These are phyloP conservation scores for Solanum lycopersicoides DNA, from an alignment of 257 asterid species.

Conservation along the genomic window DNA sequence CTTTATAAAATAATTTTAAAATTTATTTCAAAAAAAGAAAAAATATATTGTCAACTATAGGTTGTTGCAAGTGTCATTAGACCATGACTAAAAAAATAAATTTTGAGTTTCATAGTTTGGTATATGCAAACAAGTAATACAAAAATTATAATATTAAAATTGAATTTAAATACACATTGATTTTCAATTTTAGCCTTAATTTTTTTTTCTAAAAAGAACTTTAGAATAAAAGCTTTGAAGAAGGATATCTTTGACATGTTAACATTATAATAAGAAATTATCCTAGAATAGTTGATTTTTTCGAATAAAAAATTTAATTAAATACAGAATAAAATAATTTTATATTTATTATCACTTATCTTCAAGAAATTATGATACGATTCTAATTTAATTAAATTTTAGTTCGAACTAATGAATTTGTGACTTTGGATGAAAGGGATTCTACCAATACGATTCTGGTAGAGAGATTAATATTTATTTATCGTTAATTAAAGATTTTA, in stretches of 20 bases:
- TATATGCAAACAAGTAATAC: not conserved
- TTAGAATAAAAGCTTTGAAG: not conserved
- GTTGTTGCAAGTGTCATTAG: not conserved
- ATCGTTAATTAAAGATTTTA: rapidly evolving
- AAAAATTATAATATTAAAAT: not conserved
- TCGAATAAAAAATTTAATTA: not conserved
- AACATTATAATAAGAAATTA: not conserved
- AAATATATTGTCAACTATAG: not conserved
- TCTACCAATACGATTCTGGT: not conserved
- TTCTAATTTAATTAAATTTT: not conserved
- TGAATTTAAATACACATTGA: not conserved
- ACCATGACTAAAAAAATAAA: not conserved
- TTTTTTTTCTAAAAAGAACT: not conserved
- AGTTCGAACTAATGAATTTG: not conserved
- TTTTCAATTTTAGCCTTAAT: not conserved
- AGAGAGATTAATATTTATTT: not conserved
- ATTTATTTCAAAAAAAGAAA: not conserved
- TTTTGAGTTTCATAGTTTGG: not conserved
- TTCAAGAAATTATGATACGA: not conserved
- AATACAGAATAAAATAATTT: too few species aligned
- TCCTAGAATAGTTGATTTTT: too few species aligned
- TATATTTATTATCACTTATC: not conserved
- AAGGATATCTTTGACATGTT: not conserved
- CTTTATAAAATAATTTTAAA: not conserved
- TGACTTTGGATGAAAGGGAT: not conserved